Evolutionary conservation across 495 filamentous ascomycete genomes (phyloP), one percentile per base, ranked within the genome.

Genomic region (Gamarada debralockiae): DNA sequence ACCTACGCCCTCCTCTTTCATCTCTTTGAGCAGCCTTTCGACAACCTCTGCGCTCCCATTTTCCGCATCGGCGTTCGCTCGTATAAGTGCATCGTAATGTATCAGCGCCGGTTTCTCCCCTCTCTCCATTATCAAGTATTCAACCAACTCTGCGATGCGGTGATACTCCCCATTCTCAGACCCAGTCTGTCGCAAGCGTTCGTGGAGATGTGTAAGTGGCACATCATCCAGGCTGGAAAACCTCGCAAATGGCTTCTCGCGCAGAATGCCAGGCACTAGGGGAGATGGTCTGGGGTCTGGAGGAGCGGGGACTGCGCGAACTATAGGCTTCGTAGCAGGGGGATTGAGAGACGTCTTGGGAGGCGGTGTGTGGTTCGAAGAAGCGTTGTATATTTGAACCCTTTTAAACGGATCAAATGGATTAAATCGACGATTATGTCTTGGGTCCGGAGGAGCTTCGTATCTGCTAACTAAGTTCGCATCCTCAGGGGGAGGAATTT

Each of bases 61-160:
- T 27, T 74, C 57, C 24, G 73, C 59, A 65, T 84, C 77, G 20
- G 81, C 71, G 65, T 93, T 90, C 13, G 84, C 83, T 13, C 79
- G 70, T 40, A 96, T 81, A 27, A 96, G 70, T 0, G 82, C 79
- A 55, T 84, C 78, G 66, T 92, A 96, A 46, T 95, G 75, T 20
- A 76, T 70, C 17, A 73, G 60, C 59, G 81, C 83, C 15, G 90
- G 89, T 52, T 61, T 66, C 65, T 90, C 79, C 48, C 76, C 67
- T 25, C 82, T 79, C 25, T 77, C 75, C 24, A 71, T 67, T 44
- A 96, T 69, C 18, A 96, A 69, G 44, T 80, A 71, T 48, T 74
- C 65, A 3, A 82, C 76, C 10, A 81, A 52, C 6, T 66, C 45
- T 13, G 65, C 50, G 13, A 71, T 64, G 3, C 64, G 61, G 8